Base-by-base conservation (phyloP, 2,329 filamentous ascomycete species). In the Aspergillus felis region DNA sequence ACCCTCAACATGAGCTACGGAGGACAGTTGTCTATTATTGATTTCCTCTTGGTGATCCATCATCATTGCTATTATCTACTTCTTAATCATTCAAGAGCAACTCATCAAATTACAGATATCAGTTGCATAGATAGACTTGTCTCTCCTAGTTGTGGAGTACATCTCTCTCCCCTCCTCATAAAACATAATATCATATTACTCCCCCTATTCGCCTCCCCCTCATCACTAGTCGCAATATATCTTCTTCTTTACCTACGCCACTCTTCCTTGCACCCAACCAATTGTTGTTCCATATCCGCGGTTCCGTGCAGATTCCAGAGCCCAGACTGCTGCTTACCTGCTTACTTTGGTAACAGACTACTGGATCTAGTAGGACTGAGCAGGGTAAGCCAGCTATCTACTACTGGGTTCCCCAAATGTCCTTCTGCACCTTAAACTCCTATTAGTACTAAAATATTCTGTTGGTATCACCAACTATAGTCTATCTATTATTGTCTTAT, bases 261-360 rank as follows among this genome's bases (percentile, higher is more conserved):
- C 25, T 27, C 24, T 47, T 47, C 22, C 22, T 25, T 47, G 10
- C 44, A 47, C 14, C 44, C 44, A 47, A 47, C 44, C 44, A 47
- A 47, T 47, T 25, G 44, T 25, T 8, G 44, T 14, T 25, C 44
- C 44, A 27, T 47, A 47, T 47, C 44, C 22, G 24, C 44, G 49
- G 48, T 46, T 58, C 52, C 29, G n/a, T 54, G 54, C 50, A 51
- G 51, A 51, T 48, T 57, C 51, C 52, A 51, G 53, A 51, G 35
- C 41, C 41, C 41, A 44, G 41, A 44, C 20, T 44, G 12, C 41
- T 44, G 22, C 44, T 47, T 47, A 24, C 44, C 22, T 47, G 32
- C 14, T 38, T 38, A 32, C 10, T 38, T 38, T 38, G 17, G 14
- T 38, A 38, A 38, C 12, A 17, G 14, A 38, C 38, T 50, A 24